Evolutionary conservation across 305 asterid genomes (phyloP), one percentile per base, ranked within the genome.

Genomic region (Nicotiana rustica): DNA sequence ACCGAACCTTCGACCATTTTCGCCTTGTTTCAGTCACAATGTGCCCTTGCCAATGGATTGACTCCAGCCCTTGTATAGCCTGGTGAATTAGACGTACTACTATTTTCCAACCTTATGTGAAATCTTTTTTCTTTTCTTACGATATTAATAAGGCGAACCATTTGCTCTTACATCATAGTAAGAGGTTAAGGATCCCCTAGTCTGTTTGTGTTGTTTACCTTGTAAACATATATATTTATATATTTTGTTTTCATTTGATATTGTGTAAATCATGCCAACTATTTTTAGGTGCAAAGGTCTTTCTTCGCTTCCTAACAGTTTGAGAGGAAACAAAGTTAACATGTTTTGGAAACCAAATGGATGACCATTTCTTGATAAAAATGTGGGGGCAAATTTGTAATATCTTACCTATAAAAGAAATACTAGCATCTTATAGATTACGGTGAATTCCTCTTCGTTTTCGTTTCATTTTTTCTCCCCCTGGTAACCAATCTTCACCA

Each of bases 11-110:
- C 67, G 9, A 66, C 83, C 57, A 71, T 81, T 55, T 49, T 81
- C 55, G 78, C 83, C 13, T 18, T 36, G 62, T 81, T 81, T 31
- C 65, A 55, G n/a, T 38, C 83, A n/a, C 62, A 81, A 52, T 81
- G 83, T 60, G 17, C 67, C 62, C 75, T 79, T 79, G 69, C 82
- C 57, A 60, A 47, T 25, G 25, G 2, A 41, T 41, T 41, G 49
- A 10, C 49, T 41, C 49, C 49, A 7, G 49, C 49, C 8, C 2
- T 41, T 41, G 10, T 41, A 41, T 41, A 41, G 8, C 49, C 49
- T 41, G 15, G n/a, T 31, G 61, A 36, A 59, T 5, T 60, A 33
- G 31, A 18, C 52, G 10, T 41, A 52, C 55, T 25, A 57, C 25
- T 25, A 25, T 25, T 10, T 21, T 6, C 31, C 10, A 1, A 80